A percentile compares a stretch with the other conserved stretches of the same genome.
Conservation (phyloP, 176 grass and related monocot species). For the Chrysopogon serrulatus region DNA sequence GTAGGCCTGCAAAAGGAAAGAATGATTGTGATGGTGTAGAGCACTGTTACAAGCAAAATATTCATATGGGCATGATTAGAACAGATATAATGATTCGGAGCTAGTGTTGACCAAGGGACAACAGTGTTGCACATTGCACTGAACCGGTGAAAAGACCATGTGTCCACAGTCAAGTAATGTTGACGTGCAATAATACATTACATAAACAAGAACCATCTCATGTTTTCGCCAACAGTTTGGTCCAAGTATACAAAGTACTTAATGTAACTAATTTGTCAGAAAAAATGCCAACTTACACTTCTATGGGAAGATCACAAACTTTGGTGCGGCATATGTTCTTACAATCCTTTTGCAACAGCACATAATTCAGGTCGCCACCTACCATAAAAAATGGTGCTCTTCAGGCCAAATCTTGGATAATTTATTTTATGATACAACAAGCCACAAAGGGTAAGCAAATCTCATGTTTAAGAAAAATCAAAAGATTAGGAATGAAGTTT, state of each 20-base stretch:
- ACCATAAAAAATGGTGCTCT: not conserved
- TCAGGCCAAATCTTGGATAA: not conserved
- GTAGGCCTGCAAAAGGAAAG: constrained; percentile 34
- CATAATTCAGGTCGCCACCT: constrained; percentile 21
- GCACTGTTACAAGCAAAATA: not conserved
- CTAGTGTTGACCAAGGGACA: not conserved
- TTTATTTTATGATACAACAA: not conserved
- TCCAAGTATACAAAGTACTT: not conserved
- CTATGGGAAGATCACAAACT: constrained; percentile 29
- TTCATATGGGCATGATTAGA: not conserved
- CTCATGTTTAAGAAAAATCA: not conserved
- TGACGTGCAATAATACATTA: not conserved
- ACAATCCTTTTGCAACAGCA: constrained; percentile 38
- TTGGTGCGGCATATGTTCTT: constrained; percentile 44
- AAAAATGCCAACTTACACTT: constrained; percentile 45
- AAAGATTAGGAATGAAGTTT: not conserved
- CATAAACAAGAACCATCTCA: not conserved
- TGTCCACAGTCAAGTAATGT: not conserved
- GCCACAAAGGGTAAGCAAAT: not conserved
- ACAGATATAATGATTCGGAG: not conserved
- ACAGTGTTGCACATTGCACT: not conserved
- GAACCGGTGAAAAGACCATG: not conserved
- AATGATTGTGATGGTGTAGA: not conserved
- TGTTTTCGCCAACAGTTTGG: not conserved
- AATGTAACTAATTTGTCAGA: not conserved